Percentiles rank a stretch among this genome's conserved stretches.
Conservation (phyloP, 2,329 filamentous ascomycete genomes). For the Ploettnerulaceae sp. region DNA sequence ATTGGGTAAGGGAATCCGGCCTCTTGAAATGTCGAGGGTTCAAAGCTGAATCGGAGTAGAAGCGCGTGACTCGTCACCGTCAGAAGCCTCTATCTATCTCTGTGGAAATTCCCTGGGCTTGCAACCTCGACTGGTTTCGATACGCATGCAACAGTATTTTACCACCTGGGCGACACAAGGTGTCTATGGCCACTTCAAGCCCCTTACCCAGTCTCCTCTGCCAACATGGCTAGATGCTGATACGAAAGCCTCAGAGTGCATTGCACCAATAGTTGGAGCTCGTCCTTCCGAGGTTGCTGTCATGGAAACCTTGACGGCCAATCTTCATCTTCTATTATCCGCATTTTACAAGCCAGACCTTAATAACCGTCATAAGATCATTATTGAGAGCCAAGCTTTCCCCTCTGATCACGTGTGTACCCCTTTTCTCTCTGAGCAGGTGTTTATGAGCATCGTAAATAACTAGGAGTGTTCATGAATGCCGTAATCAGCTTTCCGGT, state of each 20-base stretch:
- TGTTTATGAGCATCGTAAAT: neutral
- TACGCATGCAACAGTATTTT: constrained; percentile 64
- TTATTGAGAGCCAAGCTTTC: constrained; percentile 76
- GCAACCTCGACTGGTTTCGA: constrained; percentile 61
- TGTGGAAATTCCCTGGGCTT: constrained; percentile 77
- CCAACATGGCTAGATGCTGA: constrained; percentile 68
- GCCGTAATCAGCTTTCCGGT: no score
- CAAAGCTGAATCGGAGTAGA: constrained; percentile 14
- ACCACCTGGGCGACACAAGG: constrained; percentile 72
- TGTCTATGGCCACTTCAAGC: constrained; percentile 71
- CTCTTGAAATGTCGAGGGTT: constrained; percentile 3
- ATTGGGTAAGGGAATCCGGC: constrained; percentile 23
- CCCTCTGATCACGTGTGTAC: constrained; percentile 71
- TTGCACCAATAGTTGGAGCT: constrained; percentile 69
- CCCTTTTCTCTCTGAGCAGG: constrained; percentile 4
- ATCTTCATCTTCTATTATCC: constrained; percentile 71
- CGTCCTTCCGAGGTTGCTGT: constrained; percentile 64
- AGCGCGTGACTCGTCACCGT: constrained; percentile 21
- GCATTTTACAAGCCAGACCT: constrained; percentile 70
- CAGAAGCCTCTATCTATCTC: constrained; percentile 54
- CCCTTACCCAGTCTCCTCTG: constrained; percentile 55
- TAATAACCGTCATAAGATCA: constrained; percentile 61
- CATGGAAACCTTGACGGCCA: constrained; percentile 76
- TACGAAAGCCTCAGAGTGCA: constrained; percentile 57
- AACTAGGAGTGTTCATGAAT: neutral